Evolutionary conservation across 495 filamentous ascomycete genomes (phyloP), one percentile per base, ranked within the genome.

Genomic region (Podospora tetraspora): DNA sequence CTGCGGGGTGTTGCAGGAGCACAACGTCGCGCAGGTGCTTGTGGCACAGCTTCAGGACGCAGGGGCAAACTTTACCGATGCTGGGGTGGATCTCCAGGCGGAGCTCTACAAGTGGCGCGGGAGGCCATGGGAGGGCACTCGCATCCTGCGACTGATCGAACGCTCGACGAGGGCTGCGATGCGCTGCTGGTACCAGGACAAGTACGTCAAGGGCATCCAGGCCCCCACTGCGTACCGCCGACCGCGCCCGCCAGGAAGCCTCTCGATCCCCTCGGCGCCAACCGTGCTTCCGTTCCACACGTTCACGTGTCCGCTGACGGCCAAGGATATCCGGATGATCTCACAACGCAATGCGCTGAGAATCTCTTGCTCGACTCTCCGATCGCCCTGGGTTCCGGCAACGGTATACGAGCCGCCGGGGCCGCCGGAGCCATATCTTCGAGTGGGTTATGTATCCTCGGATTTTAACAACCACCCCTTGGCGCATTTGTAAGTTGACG

Each of bases 401-500:
- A 88, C 87, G 5, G 91, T 97, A 3, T 98, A 91, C 73, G 85
- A 87, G 13, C 95, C 95, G 7, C 95, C 95, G 0, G 75, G 85
- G 5, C 94, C 95, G 9, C 96, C 95, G 12, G 83, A 82, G 30
- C 93, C 95, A 0, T 86, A 90, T 68, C 87, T 99, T 52, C 92
- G 91, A 70, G 89, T 99, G 64, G 95, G 95, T 59, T 99, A 99
- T 75, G 89, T 99, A 30, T 98, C 95, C 2, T 97, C 94, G 0
- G 95, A 99, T 77, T 99, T 99, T 79, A 99, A 99, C 75, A 99
- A 99, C 75, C 95, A 99, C 74, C 95, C 95, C 34, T 84, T 99
- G 57, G 95, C 96, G 6, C 93, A 97, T 80, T 78, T 97, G 82
- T 84, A 72, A 79, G 82, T 77, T 63, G 19, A 52, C n/a, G 19